Conservation (phyloP, 352 stramenopile species). For the Phytopythium sindhum region DNA sequence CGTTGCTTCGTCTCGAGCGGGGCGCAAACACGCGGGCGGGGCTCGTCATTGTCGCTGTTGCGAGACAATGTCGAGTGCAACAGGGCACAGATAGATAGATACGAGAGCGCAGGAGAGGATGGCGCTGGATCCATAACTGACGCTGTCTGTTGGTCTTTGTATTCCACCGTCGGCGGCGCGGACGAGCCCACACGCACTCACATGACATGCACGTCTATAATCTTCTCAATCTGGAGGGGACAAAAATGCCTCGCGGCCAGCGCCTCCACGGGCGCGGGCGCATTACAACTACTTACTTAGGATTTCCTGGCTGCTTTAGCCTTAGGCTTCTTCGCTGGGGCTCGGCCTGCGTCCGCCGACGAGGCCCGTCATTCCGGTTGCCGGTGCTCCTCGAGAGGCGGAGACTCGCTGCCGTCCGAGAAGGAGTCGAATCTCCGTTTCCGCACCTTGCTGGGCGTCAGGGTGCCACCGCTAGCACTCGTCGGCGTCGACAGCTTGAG, state of each 20-base stretch:
- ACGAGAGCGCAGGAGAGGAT: not conserved
- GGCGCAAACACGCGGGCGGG: too few relatives aligned
- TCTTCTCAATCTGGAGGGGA: not conserved
- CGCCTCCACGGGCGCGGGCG: too few relatives aligned
- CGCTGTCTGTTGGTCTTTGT: constrained; percentile 1
- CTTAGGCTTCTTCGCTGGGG: constrained; percentile 6
- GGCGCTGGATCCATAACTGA: not conserved
- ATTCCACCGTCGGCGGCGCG: constrained; percentile 1
- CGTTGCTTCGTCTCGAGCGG: too few relatives aligned
- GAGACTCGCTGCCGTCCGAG: constrained; percentile 53
- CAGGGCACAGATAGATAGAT: too few relatives aligned
- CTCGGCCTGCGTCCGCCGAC: constrained; percentile 1
- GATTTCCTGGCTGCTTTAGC: not conserved
- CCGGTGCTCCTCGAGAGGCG: constrained; percentile 53
- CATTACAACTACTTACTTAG: constrained; percentile 3
- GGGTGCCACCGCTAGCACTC: constrained; percentile 11
- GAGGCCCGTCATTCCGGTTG: constrained; percentile 33
- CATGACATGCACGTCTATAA: constrained; percentile 2
- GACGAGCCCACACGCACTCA: not conserved
- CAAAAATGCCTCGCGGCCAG: too few relatives aligned
- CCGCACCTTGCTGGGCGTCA: constrained; percentile 13
- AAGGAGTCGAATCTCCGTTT: constrained; percentile 51
- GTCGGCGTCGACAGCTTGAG: constrained; percentile 33
- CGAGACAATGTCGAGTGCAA: too few relatives aligned
- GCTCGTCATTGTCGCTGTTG: too few relatives aligned